Evolutionary conservation across 768 basidiomycete genomes (phyloP), one percentile per base, ranked within the genome.

Genomic region (Trametes gibbosa): DNA sequence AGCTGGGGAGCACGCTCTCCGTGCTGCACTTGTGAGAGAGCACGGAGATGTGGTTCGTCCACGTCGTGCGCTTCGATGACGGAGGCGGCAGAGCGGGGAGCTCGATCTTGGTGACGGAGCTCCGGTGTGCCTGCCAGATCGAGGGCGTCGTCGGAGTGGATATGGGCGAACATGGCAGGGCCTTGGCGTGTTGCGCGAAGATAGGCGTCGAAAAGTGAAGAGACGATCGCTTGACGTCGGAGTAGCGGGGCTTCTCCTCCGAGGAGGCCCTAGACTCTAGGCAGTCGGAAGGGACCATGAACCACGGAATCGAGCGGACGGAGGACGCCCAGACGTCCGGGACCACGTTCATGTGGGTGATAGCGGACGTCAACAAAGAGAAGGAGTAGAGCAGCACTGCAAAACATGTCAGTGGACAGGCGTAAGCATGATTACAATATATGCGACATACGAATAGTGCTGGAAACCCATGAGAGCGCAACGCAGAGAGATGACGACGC

Each of bases 251-350:
- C 35, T 42, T 43, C 37, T 41, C 45, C 42, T 50, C 37, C 29
- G 32, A 35, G 3, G 43, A 53, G 41, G 40, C 12, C 1, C 34
- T 32, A 4, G 42, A 37, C 39, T 56, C 60, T 21, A 57, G 17
- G 32, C 7, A 24, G 17, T 39, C 52, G 21, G 63, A 60, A 21
- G 61, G 55, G 2, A 50, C 58, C 57, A 68, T 41, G 66, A 86
- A 90, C 89, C 89, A 90, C 16, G 78, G 77, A 19, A 87, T 74
- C 14, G 73, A 68, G 59, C 80, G 80, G 34, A 89, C 69, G 10
- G 79, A 76, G 41, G 73, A 73, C 27, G 50, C 70, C 86, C 86
- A 89, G 53, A 90, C 73, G 43, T 73, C 71, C 9, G 79, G 76
- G 61, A 80, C 68, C 10, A 65, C 63, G 49, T 65, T 64, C 24